These are phyloP conservation scores for Ophiocordyceps robertsii DNA, from an alignment of 2,329 filamentous ascomycete species.

Conservation along the genomic window DNA sequence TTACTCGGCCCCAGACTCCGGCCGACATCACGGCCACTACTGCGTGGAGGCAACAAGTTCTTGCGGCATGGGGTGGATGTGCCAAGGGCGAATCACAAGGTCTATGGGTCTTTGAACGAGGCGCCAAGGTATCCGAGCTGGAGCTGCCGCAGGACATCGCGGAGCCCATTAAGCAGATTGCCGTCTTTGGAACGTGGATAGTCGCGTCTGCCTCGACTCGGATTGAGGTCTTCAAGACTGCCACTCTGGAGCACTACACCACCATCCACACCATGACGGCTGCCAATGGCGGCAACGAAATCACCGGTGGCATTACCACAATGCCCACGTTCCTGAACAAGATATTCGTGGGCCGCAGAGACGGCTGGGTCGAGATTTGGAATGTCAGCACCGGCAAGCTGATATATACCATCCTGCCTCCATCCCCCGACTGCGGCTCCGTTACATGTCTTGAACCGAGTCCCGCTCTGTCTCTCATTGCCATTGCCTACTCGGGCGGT, in stretches of 20 bases:
- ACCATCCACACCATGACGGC: constrained; percentile 52
- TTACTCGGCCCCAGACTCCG: constrained; percentile 83
- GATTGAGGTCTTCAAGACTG: constrained; percentile 81
- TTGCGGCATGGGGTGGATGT: constrained; percentile 75
- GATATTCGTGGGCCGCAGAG: constrained; percentile 73
- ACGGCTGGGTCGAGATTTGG: constrained; percentile 94
- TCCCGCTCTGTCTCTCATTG: constrained; percentile 71
- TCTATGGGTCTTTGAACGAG: constrained; percentile 84
- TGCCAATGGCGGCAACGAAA: constrained; percentile 45
- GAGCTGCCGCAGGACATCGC: constrained; percentile 49
- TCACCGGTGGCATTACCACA: constrained; percentile 68
- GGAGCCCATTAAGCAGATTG: constrained; percentile 62
- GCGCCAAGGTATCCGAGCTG: constrained; percentile 69
- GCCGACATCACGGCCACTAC: constrained; percentile 72
- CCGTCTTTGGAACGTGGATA: constrained; percentile 86
- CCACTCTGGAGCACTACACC: constrained; percentile 79
- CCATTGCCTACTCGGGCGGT: constrained; percentile 75
- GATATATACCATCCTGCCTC: constrained; percentile 77
- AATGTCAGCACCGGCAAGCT: constrained; percentile 87
- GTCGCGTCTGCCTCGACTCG: constrained; percentile 62
- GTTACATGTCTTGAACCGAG: constrained; percentile 82
- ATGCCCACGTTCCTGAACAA: constrained; percentile 97
- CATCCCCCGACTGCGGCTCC: constrained; percentile 55
- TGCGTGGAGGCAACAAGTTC: constrained; percentile 76
- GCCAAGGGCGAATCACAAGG: constrained; percentile 43